Percentiles rank a stretch among this genome's conserved stretches.
Evolutionary conservation across 306 rosid genomes (phyloP).

Genomic region (Dryas alaskensis): DNA sequence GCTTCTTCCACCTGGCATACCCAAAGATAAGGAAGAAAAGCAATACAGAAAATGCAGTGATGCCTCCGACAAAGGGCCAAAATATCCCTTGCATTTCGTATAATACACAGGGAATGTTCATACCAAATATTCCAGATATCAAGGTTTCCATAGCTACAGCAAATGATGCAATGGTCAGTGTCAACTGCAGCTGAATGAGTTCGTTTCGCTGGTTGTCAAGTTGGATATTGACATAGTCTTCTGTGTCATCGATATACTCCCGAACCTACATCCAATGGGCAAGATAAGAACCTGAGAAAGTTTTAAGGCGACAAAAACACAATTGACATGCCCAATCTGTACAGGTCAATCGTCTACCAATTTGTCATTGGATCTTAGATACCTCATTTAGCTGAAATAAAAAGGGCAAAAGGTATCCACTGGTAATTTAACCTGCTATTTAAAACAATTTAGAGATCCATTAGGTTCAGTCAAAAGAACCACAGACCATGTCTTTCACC

Average conservation of each 20-base stretch:
- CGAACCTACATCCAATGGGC: constrained; percentile 61
- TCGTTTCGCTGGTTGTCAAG: constrained; percentile 96
- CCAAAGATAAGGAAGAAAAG: constrained; percentile 67
- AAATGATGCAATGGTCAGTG: constrained; percentile 85
- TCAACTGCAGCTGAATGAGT: constrained; percentile 95
- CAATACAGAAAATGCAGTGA: constrained; percentile 38
- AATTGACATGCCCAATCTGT: neutral
- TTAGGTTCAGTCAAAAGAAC: neutral
- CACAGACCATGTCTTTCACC: neutral
- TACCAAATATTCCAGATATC: constrained; percentile 73
- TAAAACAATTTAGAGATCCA: neutral
- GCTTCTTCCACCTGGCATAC: constrained; percentile 90
- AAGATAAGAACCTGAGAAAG: constrained; percentile 15
- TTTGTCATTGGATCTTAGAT: constrained; percentile 7
- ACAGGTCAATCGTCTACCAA: constrained; percentile 11
- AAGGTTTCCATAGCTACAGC: constrained; percentile 69
- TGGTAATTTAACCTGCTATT: neutral
- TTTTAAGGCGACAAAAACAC: neutral
- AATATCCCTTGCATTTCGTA: constrained; percentile 36
- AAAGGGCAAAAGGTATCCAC: neutral
- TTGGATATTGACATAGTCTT: constrained; percentile 93
- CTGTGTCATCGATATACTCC: constrained; percentile 95
- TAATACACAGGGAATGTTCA: constrained; percentile 76
- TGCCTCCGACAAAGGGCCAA: constrained; percentile 43
- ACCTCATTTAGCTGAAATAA: neutral